Evolutionary conservation across 768 basidiomycete genomes (phyloP).

Genomic region (Phlebiopsis flavidoalba): DNA sequence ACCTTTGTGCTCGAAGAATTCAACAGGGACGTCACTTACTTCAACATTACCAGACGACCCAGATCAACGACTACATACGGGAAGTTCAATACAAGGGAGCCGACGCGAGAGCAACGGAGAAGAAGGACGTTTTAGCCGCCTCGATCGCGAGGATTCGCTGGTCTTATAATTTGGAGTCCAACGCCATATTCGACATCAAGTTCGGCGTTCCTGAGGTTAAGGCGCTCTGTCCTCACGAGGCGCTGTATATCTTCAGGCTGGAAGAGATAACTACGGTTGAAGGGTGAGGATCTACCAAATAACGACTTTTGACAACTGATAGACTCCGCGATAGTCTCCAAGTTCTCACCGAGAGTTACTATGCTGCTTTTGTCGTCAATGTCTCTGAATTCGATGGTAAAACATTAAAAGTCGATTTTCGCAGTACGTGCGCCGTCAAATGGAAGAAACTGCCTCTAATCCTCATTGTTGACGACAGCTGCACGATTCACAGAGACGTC

Average conservation of each 20-base stretch:
- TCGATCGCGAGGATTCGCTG: conserved; percentile 18
- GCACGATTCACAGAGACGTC: neutral
- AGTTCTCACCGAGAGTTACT: conserved; percentile 10
- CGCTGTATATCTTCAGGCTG: conserved; percentile 18
- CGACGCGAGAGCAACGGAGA: neutral
- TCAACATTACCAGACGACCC: conserved; percentile 6
- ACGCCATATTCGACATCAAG: conserved; percentile 17
- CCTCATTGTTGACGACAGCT: no score
- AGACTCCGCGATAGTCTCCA: neutral
- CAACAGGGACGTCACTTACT: conserved; percentile 15
- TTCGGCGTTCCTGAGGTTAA: conserved; percentile 19
- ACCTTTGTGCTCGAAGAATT: conserved; percentile 7
- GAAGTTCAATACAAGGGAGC: neutral
- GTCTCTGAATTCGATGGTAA: conserved; percentile 7
- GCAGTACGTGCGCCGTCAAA: conserved; percentile 5
- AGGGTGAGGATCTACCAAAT: no score
- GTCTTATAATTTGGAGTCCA: conserved; percentile 7
- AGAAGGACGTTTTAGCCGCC: neutral
- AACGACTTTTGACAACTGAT: neutral
- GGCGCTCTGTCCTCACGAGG: conserved; percentile 21
- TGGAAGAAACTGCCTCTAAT: no score
- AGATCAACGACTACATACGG: conserved; percentile 13
- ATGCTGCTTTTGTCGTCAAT: conserved; percentile 16
- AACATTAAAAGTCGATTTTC: conserved; percentile 12
- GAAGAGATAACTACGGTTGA: conserved; percentile 7